A percentile compares a stretch with the other conserved stretches of the same genome.
These are phyloP conservation scores for Stenocarpella maydis DNA, from an alignment of 2,329 filamentous ascomycete genomes.

Conservation along the genomic window DNA sequence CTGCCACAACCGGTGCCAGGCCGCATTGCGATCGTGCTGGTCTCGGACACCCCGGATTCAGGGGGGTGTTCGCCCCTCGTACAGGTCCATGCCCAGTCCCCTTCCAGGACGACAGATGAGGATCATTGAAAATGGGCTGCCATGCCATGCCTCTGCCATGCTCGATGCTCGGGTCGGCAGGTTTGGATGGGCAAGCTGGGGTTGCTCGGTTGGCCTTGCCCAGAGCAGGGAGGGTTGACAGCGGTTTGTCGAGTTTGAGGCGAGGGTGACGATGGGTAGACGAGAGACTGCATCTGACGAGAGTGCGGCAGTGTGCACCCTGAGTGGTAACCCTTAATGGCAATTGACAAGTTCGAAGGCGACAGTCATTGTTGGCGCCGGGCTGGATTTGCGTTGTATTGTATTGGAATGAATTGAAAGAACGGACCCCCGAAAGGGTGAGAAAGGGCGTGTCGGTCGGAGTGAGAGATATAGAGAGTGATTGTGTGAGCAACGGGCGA, in stretches of 20 bases:
- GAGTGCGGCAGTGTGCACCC: too few relatives aligned
- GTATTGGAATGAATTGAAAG: background rate
- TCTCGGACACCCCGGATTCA: slow-evolving; percentile 7
- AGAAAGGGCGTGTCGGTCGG: too few relatives aligned
- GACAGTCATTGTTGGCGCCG: background rate
- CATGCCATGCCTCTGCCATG: background rate
- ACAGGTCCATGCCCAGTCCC: background rate
- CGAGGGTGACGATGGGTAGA: background rate
- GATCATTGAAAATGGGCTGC: background rate
- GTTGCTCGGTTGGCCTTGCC: background rate
- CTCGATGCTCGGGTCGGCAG: background rate
- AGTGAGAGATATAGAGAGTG: too few relatives aligned
- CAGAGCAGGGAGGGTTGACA: background rate
- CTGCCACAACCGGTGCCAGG: background rate
- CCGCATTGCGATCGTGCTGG: slow-evolving; percentile 15
- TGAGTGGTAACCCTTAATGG: background rate
- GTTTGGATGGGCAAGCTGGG: background rate
- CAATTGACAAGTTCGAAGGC: background rate
- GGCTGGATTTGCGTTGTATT: background rate
- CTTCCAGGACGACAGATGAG: background rate
- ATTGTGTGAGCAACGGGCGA: background rate
- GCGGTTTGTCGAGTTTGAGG: background rate
- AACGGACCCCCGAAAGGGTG: background rate
- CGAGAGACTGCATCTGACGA: background rate
- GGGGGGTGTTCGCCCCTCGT: slow-evolving; percentile 4